Evolutionary conservation across 805 yeast genomes (phyloP).

Genomic region (Myxozyma vanderwaltii): DNA sequence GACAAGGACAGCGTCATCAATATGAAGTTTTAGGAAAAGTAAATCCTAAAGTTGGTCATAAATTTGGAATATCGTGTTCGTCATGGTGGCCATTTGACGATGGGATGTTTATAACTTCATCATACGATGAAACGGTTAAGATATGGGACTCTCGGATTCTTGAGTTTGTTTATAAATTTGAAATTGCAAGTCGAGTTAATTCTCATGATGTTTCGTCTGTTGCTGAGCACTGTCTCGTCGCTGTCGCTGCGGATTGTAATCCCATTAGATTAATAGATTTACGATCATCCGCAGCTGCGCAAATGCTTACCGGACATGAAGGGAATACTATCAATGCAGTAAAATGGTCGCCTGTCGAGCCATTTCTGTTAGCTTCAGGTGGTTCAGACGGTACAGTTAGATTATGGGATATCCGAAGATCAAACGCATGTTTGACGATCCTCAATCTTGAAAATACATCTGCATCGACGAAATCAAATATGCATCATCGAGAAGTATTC

Average conservation of each 20-base stretch:
- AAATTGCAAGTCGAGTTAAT: slow-evolving; percentile 62
- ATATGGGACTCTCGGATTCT: slow-evolving; percentile 78
- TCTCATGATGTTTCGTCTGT: slow-evolving; percentile 59
- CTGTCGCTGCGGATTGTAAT: slow-evolving; percentile 70
- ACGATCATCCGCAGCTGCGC: slow-evolving; percentile 31
- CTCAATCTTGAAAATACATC: slow-evolving; percentile 54
- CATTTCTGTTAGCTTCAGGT: slow-evolving; percentile 71
- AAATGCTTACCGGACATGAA: slow-evolving; percentile 29
- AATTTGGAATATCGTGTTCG: slow-evolving; percentile 70
- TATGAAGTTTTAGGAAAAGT: slow-evolving; percentile 32
- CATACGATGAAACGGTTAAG: slow-evolving; percentile 75
- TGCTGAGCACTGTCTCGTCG: slow-evolving; percentile 57
- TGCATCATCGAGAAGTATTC: slow-evolving; percentile 27
- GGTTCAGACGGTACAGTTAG: slow-evolving; percentile 79
- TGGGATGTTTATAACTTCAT: slow-evolving; percentile 80
- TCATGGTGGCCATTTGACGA: slow-evolving; percentile 90
- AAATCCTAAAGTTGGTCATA: slow-evolving; percentile 49
- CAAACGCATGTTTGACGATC: slow-evolving; percentile 62
- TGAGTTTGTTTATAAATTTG: slow-evolving; percentile 66
- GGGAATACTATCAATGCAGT: slow-evolving; percentile 50
- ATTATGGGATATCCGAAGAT: slow-evolving; percentile 82
- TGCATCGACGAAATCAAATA: slow-evolving; percentile 18
- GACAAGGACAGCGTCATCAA: slow-evolving; percentile 32
- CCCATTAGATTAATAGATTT: slow-evolving; percentile 54
- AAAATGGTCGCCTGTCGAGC: slow-evolving; percentile 72